These are phyloP conservation scores for Porogramme epimiltina DNA, from an alignment of 1,284 basidiomycete genomes.

Conservation along the genomic window DNA sequence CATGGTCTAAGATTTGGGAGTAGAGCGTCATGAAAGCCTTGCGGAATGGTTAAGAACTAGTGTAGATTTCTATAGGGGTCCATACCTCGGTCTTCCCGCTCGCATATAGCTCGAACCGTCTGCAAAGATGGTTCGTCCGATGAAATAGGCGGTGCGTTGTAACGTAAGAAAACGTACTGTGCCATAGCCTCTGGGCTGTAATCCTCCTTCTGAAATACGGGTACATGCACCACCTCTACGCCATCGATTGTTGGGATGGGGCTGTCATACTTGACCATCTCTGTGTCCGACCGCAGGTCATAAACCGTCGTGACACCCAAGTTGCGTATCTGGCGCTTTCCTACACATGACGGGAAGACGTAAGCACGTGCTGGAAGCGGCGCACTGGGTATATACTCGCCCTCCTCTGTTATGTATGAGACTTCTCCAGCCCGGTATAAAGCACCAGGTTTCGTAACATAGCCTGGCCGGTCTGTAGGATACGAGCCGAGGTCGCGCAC, in stretches of 20 bases:
- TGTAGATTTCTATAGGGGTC: background rate
- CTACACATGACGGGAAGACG: constrained; percentile 34
- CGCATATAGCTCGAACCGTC: constrained; percentile 75
- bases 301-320: constrained; percentile 70
- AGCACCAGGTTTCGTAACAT: constrained; percentile 55
- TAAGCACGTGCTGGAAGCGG: too few species aligned
- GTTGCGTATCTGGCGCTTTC: constrained; percentile 53
- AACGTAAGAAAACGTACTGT: constrained; percentile 54
- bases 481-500: constrained; percentile 70
- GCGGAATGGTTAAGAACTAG: constrained; percentile 9
- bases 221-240: constrained; percentile 56
- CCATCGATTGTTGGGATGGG: constrained; percentile 65
- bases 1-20: constrained; percentile 76
- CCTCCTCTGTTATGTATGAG: constrained; percentile 65
- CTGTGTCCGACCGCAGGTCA: constrained; percentile 76
- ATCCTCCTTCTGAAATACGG: constrained; percentile 73
- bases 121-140: constrained; percentile 29
- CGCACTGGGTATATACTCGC: constrained; percentile 31
- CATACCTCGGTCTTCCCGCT: constrained; percentile 75
- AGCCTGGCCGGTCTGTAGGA: constrained; percentile 46
- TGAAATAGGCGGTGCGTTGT: background rate
- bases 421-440: constrained; percentile 71
- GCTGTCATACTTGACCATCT: constrained; percentile 70
- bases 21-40: constrained; percentile 82
- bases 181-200: constrained; percentile 83